These are phyloP conservation scores for Scheffersomyces insectosa DNA, from an alignment of 1,139 yeast species.

Conservation along the genomic window DNA sequence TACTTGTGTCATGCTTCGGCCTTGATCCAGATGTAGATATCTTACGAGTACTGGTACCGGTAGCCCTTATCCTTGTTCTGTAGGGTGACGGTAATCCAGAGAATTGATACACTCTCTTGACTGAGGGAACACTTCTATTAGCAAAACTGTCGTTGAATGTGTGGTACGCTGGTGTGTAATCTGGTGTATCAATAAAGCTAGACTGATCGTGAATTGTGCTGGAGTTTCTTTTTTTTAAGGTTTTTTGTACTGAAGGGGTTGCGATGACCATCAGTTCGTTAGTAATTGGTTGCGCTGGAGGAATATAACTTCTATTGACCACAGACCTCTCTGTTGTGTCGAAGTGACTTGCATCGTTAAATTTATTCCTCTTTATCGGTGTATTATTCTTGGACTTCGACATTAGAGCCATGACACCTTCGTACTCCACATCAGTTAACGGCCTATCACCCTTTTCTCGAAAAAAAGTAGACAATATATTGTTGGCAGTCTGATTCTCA, in stretches of 20 bases:
- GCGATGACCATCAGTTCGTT: constrained; percentile 8
- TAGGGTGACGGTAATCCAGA: constrained; percentile 68
- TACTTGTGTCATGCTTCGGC: too few species aligned
- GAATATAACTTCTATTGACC: neutral
- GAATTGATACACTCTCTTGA: constrained; percentile 58
- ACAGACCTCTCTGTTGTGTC: neutral
- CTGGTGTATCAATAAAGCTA: constrained; percentile 33
- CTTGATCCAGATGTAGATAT: too few species aligned
- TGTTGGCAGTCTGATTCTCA: constrained; percentile 37
- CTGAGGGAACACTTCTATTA: constrained; percentile 32
- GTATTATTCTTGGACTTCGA: constrained; percentile 21
- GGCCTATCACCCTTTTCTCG: constrained; percentile 73
- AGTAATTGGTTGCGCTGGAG: neutral
- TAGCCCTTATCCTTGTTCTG: constrained; percentile 48
- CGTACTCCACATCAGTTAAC: constrained; percentile 74
- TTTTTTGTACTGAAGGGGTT: constrained; percentile 24
- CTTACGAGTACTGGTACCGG: constrained; percentile 8
- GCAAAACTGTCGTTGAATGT: constrained; percentile 29
- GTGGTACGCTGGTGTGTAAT: constrained; percentile 41
- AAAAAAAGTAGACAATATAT: constrained; percentile 71
- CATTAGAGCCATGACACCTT: constrained; percentile 72
- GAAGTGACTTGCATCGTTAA: neutral
- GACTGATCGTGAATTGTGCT: constrained; percentile 6
- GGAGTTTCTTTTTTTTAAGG: constrained; percentile 16
- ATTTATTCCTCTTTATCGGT: constrained; percentile 3